These are phyloP conservation scores for Candida sanyaensis DNA, from an alignment of 1,139 yeast genomes.

Conservation along the genomic window DNA sequence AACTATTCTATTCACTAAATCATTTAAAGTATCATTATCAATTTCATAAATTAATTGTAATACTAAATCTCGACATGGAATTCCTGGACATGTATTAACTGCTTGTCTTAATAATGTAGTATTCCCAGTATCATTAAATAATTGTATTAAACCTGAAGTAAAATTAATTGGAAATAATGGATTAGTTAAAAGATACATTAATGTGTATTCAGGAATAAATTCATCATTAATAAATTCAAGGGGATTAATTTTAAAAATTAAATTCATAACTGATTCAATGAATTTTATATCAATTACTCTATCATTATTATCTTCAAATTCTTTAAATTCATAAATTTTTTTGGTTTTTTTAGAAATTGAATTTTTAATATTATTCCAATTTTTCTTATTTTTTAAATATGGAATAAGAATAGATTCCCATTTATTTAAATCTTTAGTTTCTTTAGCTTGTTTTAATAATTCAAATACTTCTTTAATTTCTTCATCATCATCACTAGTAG, in stretches of 20 bases:
- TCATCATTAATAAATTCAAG: constrained; percentile 21
- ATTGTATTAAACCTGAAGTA: constrained; percentile 54
- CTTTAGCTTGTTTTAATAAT: constrained; percentile 21
- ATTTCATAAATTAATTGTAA: constrained; percentile 50
- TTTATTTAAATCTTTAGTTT: constrained; percentile 20
- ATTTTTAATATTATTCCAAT: constrained; percentile 25
- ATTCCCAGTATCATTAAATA: constrained; percentile 40
- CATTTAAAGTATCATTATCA: constrained; percentile 66
- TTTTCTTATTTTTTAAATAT: constrained; percentile 30
- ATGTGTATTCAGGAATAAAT: constrained; percentile 57
- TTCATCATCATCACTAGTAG: constrained; percentile 4
- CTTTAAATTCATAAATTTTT: constrained; percentile 28
- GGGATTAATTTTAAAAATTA: constrained; percentile 37
- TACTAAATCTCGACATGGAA: constrained; percentile 64
- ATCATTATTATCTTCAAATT: constrained; percentile 67
- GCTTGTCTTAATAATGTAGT: constrained; percentile 79
- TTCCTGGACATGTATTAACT: constrained; percentile 71
- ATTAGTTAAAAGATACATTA: constrained; percentile 79
- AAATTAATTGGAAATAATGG: constrained; percentile 74
- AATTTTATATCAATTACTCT: constrained; percentile 65
- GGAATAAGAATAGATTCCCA: constrained; percentile 39
- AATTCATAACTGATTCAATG: constrained; percentile 47
- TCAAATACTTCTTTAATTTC: constrained; percentile 27
- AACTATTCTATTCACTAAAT: constrained; percentile 63
- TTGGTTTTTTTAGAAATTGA: constrained; percentile 16